Percentiles rank a stretch among this genome's conserved stretches.
Evolutionary conservation across 2,329 filamentous ascomycete species (phyloP).

Genomic region (Corniculantispora saksenae): DNA sequence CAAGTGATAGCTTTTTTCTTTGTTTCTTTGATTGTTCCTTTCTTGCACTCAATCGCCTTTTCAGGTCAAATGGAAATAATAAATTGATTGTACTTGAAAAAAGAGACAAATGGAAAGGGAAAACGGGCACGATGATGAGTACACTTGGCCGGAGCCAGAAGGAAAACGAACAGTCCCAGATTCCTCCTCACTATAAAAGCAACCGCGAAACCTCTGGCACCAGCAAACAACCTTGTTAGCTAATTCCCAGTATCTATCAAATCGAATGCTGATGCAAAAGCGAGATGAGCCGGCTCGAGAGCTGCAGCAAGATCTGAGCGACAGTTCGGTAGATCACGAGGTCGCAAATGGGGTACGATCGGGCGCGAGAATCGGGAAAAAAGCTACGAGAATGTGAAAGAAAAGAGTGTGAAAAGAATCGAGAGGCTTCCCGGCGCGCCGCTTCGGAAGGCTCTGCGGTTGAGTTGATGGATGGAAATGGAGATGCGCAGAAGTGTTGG

Average conservation of each 20-base stretch:
- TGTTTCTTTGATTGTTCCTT: slow-evolving; percentile 34
- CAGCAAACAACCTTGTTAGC: slow-evolving; percentile 15
- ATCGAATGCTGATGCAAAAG: slow-evolving; percentile 3
- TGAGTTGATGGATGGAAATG: background rate
- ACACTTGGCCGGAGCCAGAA: slow-evolving; percentile 40
- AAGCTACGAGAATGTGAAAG: background rate
- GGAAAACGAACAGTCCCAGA: slow-evolving; percentile 33
- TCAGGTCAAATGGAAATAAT: slow-evolving; percentile 46
- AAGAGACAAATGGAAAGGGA: slow-evolving; percentile 36
- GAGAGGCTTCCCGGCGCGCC: background rate
- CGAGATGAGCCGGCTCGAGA: background rate
- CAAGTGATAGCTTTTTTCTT: slow-evolving; percentile 26
- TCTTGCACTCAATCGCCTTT: slow-evolving; percentile 39
- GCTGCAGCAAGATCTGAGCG: background rate
- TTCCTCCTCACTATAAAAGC: slow-evolving; percentile 35
- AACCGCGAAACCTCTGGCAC: slow-evolving; percentile 15
- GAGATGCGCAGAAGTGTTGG: background rate
- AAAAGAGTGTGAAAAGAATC: background rate
- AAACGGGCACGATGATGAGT: slow-evolving; percentile 39
- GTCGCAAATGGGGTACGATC: background rate
- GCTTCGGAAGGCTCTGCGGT: background rate
- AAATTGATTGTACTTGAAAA: slow-evolving; percentile 54
- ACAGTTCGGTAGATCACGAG: background rate
- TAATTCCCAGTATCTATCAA: slow-evolving; percentile 16
- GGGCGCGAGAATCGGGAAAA: background rate